phyloP scores from a whole-genome alignment of 1,139 yeast genomes.

The Pichia sp. region DNA sequence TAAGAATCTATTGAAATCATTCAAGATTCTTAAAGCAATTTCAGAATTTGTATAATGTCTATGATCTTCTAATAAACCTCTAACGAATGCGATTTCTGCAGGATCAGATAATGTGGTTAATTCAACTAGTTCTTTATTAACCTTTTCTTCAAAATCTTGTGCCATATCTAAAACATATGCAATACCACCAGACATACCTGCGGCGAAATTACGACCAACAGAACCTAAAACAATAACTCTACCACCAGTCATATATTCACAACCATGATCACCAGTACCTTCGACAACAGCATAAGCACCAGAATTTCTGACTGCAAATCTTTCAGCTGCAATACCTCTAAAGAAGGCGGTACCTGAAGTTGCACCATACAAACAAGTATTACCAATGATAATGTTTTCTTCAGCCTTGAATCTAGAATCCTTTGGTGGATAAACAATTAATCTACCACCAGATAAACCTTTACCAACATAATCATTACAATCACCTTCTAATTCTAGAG shows the following conservation, averaged over 20 bases:
- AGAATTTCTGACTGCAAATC: constrained; percentile 97
- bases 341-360: constrained; percentile 92
- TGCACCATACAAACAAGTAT: constrained; percentile 97
- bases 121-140: constrained; percentile 79
- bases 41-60: constrained; percentile 92
- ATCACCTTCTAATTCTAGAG: constrained; percentile 94
- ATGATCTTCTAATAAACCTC: constrained; percentile 92
- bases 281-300: constrained; percentile 97
- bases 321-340: constrained; percentile 97
- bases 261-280: constrained; percentile 98
- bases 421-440: constrained; percentile 87
- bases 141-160: constrained; percentile 79
- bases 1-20: constrained; percentile 80
- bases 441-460: constrained; percentile 93
- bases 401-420: constrained; percentile 83
- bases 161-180: constrained; percentile 95
- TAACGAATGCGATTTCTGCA: constrained; percentile 86
- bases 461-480: constrained; percentile 97
- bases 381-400: constrained; percentile 94
- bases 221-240: constrained; percentile 88
- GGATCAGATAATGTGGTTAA: constrained; percentile 75
- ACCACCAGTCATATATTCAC: constrained; percentile 99
- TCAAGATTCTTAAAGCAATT: constrained; percentile 76
- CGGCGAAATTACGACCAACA: constrained; percentile 94
- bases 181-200: constrained; percentile 99